Base-by-base conservation (phyloP, 2,329 filamentous ascomycete species). In the Colletotrichum orbiculare region DNA sequence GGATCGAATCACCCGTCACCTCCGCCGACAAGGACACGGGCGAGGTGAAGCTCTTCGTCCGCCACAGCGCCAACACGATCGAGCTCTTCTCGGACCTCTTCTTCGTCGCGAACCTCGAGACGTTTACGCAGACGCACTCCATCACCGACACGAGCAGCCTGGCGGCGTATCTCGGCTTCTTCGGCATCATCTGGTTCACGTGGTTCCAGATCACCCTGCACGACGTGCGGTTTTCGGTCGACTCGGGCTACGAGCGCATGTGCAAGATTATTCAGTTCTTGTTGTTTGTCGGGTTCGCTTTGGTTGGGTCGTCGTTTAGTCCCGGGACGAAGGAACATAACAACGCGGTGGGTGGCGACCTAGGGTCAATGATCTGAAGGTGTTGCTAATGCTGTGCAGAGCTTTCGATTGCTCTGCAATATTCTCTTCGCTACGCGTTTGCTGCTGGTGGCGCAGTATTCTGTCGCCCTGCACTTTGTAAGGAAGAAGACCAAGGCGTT, bases 41-140 rank as follows among this genome's bases (percentile, higher is more conserved):
- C 43, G 54, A 67, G 42, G 54, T 64, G 8, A 45, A 41, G 6
- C 55, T 55, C 38, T 58, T 54, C n/a, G 59, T 60, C 10, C 54
- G 63, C 8, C 62, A 67, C 43, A 84, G 86, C 72, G 82, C 84
- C 6, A 85, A 79, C 3, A 81, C 83, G n/a, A 79, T 85, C 48
- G 84, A 87, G 70, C 76, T 88, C 3, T 88, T 88, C 71, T 88
- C 85, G 69, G 86, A 88, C 71, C 75, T 88, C 1, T 88, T 88
- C 70, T 87, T 88, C 64, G 85, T 88, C 15, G 85, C 84, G 17
- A 88, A 88, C 67, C 71, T 89, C 38, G 84, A 85, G 3, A 86
- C 84, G 0, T 88, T 88, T 67, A 86, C 84, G 4, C 78, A 78
- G 8, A 78, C 81, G 5, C 82, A 86, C 68, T 83, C 86, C 46